phyloP scores from a whole-genome alignment of 805 yeast species.

The Lachancea cidri region DNA sequence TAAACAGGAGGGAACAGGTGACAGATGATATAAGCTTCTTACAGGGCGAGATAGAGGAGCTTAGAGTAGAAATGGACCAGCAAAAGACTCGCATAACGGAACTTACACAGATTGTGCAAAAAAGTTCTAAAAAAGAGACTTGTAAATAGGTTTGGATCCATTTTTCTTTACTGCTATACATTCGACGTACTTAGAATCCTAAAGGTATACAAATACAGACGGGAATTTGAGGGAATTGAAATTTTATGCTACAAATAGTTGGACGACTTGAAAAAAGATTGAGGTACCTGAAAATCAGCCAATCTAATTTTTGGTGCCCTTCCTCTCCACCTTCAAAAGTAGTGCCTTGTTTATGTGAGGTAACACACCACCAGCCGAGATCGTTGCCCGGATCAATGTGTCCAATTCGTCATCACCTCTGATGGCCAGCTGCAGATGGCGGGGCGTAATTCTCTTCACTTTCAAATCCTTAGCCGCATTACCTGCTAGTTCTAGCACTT shows the following conservation, averaged over 20 bases:
- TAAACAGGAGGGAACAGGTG: conserved; percentile 54
- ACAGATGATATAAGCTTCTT: conserved; percentile 67
- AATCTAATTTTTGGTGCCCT: conserved; percentile 22
- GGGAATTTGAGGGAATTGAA: neutral
- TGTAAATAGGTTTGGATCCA: neutral
- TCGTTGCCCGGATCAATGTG: conserved; percentile 88
- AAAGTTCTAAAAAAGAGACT: neutral
- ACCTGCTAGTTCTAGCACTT: conserved; percentile 95
- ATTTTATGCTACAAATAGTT: too few species aligned
- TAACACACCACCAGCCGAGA: conserved; percentile 96
- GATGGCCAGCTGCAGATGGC: conserved; percentile 93
- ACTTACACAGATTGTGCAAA: neutral
- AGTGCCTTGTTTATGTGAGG: conserved; percentile 88
- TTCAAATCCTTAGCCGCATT: conserved; percentile 95
- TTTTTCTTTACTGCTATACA: neutral
- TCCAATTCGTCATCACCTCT: conserved; percentile 98
- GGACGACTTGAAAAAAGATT: too few species aligned
- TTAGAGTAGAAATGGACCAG: conserved; percentile 32
- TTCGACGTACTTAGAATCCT: neutral
- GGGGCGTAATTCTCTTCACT: conserved; percentile 95
- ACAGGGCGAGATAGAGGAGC: conserved; percentile 62
- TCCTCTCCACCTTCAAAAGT: conserved; percentile 69
- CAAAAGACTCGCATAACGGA: neutral
- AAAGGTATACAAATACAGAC: neutral
- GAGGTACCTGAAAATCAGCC: too few species aligned